Base-by-base conservation (phyloP, 2,329 filamentous ascomycete species). In the Ilyonectria mors-panacis region DNA sequence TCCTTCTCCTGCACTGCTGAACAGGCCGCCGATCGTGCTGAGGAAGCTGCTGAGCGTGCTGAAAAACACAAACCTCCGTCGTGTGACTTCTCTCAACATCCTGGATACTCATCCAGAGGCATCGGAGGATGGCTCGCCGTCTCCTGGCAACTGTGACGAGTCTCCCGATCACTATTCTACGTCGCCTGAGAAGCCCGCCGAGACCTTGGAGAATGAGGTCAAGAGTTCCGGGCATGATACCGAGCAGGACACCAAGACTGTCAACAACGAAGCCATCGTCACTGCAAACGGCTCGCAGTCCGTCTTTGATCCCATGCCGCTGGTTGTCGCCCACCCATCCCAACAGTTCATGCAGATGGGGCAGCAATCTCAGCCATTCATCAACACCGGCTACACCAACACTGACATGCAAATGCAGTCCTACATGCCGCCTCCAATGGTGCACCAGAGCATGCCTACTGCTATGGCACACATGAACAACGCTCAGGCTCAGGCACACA, bases 1-100 rank as follows among this genome's bases (percentile, higher is more conserved):
- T 50, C 59, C 12, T 54, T 33, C 10, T 62, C 59, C 30, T 44
- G 42, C n/a, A 13, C n/a, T 17, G 59, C 59, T 7, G 51, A 48
- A 23, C 59, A 10, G 4, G 51, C 51, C n/a, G 59, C 51, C 9
- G 53, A 26, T 17, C 51, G 59, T 33, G 59, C 59, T 0, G 59
- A 62, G 23, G 17, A 15, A 15, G 59, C 42, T 17, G 54, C 54
- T 19, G 51, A 56, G 7, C 48, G 26, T 33, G 48, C 48, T 2
- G 48, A 51, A 6, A 6, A 28, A 8, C 2, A 17, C 1, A 6
- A 19, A 15, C 6, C 17, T 19, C 17, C 48, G 17, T 35, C 48
- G 8, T 2, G 17, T 9, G 13, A 33, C 28, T 33, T 51, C 48
- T 33, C 2, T 33, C 2, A 6, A n/a, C 9, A 33, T 33, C 48